Percentiles rank a stretch among this genome's conserved stretches.
Evolutionary conservation across 805 yeast species (phyloP).

Genomic region (Zygoascus tannicola): DNA sequence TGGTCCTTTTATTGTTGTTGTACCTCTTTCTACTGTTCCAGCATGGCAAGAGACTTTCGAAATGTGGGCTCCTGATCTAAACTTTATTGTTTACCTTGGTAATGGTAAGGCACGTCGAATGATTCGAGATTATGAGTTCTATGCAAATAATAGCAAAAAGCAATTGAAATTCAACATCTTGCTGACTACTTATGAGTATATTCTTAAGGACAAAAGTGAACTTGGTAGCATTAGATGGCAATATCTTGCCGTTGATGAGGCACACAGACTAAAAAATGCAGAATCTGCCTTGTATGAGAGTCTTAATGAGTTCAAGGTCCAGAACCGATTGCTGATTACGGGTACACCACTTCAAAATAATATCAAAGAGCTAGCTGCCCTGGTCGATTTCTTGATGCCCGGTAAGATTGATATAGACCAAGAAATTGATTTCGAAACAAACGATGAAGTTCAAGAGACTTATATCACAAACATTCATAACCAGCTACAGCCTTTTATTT

Average conservation of each 20-base stretch:
- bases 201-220: conserved; percentile 75
- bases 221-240: conserved; percentile 88
- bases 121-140: conserved; percentile 80
- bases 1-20: conserved; percentile 96
- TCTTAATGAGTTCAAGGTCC: conserved; percentile 67
- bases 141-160: conserved; percentile 41
- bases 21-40: conserved; percentile 90
- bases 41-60: conserved; percentile 99
- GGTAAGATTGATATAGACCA: conserved; percentile 84
- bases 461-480: conserved; percentile 80
- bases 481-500: conserved; percentile 81
- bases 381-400: conserved; percentile 93
- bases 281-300: conserved; percentile 91
- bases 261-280: conserved; percentile 86
- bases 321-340: conserved; percentile 81
- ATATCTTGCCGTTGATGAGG: conserved; percentile 95
- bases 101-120: conserved; percentile 76
- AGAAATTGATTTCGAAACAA: conserved; percentile 90
- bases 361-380: conserved; percentile 88
- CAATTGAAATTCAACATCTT: conserved; percentile 87
- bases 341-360: conserved; percentile 98
- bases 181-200: conserved; percentile 92
- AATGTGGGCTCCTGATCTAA: conserved; percentile 93
- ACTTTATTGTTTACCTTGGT: conserved; percentile 88
- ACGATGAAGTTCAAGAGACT: conserved; percentile 76